Conservation (phyloP, 2,329 filamentous ascomycete species). For the Bretziella fagacearum region DNA sequence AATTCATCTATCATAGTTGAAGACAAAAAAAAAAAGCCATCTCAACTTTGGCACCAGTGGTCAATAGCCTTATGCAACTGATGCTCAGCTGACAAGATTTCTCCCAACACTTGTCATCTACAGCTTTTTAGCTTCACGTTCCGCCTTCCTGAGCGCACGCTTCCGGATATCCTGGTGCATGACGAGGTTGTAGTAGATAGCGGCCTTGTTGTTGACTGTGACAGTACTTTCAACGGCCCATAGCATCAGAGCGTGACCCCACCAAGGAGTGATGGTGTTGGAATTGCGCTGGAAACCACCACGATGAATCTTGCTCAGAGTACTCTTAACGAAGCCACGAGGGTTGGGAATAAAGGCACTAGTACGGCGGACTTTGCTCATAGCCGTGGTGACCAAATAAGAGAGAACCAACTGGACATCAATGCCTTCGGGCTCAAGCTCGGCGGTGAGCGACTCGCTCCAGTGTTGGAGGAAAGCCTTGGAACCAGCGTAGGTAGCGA, state of each 20-base stretch:
- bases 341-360: slow-evolving; percentile 66
- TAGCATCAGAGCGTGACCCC: slow-evolving; percentile 78
- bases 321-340: slow-evolving; percentile 61
- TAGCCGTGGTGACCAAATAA: slow-evolving; percentile 86
- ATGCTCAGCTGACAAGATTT: no score
- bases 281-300: slow-evolving; percentile 58
- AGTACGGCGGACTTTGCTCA: slow-evolving; percentile 83
- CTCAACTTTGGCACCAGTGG: no score
- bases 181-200: slow-evolving; percentile 34
- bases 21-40: no score
- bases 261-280: slow-evolving; percentile 81
- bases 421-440: slow-evolving; percentile 65
- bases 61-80: no score
- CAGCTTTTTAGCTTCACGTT: slow-evolving; percentile 59
- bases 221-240: slow-evolving; percentile 53
- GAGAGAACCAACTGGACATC: slow-evolving; percentile 83
- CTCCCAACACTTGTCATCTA: background rate
- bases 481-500: slow-evolving; percentile 92
- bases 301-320: slow-evolving; percentile 64
- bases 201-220: slow-evolving; percentile 31
- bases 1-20: no score
- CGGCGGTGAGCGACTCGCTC: slow-evolving; percentile 70
- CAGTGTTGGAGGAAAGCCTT: slow-evolving; percentile 97
- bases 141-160: slow-evolving; percentile 68
- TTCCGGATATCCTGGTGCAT: slow-evolving; percentile 76